phyloP scores from a whole-genome alignment of 352 stramenopile species.

The Globisporangium uncinulatum region DNA sequence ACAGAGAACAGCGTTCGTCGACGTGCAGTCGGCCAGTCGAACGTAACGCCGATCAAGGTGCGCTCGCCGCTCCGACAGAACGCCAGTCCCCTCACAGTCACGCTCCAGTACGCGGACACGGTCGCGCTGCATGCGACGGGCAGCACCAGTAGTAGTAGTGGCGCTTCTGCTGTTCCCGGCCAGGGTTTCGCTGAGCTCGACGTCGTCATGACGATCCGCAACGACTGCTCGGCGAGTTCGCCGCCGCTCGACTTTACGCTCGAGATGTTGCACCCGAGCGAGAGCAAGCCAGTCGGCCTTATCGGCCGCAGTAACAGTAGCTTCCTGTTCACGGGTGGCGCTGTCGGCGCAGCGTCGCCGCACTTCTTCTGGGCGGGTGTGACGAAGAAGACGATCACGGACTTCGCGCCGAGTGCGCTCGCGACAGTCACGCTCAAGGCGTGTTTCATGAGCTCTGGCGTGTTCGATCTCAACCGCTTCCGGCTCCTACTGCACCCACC shows the following conservation, averaged over 20 bases:
- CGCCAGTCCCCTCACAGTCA: conserved; percentile 66
- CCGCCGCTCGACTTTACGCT: conserved; percentile 67
- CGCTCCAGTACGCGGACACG: conserved; percentile 44
- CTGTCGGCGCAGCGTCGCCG: conserved; percentile 26
- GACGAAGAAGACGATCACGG: conserved; percentile 60
- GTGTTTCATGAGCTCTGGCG: conserved; percentile 62
- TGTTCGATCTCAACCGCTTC: conserved; percentile 85
- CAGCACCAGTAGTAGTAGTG: conserved; percentile 5
- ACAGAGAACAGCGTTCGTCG: conserved; percentile 20
- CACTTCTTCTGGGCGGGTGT: conserved; percentile 79
- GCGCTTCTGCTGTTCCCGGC: conserved; percentile 11
- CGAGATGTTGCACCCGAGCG: conserved; percentile 71
- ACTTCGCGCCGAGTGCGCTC: conserved; percentile 39
- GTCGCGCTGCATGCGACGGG: conserved; percentile 22
- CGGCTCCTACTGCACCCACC: conserved; percentile 44
- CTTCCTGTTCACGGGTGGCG: conserved; percentile 3
- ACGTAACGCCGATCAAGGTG: conserved; percentile 57
- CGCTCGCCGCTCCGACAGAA: conserved; percentile 35
- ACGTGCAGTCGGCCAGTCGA: conserved; percentile 48
- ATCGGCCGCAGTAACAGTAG: not conserved
- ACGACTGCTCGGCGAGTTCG: conserved; percentile 45
- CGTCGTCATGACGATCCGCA: conserved; percentile 73
- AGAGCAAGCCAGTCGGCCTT: conserved; percentile 23
- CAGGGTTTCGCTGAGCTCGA: conserved; percentile 54
- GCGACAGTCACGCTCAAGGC: conserved; percentile 57